Evolutionary conservation across 768 basidiomycete species (phyloP).

Genomic region (Termitomyces bulborhizus): DNA sequence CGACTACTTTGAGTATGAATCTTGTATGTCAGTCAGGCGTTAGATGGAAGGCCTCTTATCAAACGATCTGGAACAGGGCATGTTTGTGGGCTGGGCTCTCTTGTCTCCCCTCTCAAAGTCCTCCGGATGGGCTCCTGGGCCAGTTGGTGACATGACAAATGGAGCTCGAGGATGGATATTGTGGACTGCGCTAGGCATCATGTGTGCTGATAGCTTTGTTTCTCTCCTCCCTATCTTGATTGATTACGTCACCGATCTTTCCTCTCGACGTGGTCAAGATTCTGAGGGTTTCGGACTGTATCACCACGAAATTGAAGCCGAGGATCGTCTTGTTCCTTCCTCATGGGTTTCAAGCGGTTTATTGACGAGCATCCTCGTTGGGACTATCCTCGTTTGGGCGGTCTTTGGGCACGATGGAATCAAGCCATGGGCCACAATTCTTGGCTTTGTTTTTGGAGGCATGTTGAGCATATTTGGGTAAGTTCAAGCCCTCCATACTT

Average conservation of each 20-base stretch:
- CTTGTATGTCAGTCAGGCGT: slow-evolving; percentile 39
- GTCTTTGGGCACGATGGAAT: slow-evolving; percentile 92
- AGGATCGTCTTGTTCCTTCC: slow-evolving; percentile 75
- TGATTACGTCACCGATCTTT: slow-evolving; percentile 39
- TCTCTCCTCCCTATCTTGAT: slow-evolving; percentile 73
- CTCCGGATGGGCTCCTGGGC: slow-evolving; percentile 89
- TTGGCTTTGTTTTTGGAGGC: slow-evolving; percentile 79
- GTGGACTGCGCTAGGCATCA: slow-evolving; percentile 94
- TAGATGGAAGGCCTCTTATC: slow-evolving; percentile 1
- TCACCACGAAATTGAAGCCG: slow-evolving; percentile 67
- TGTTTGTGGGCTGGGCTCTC: slow-evolving; percentile 95
- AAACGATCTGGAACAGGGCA: slow-evolving; percentile 51
- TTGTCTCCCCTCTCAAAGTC: slow-evolving; percentile 84
- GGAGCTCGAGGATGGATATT: slow-evolving; percentile 96
- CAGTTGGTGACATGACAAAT: slow-evolving; percentile 77
- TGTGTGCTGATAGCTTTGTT: slow-evolving; percentile 89
- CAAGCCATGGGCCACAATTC: slow-evolving; percentile 88
- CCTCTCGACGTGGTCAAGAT: slow-evolving; percentile 19
- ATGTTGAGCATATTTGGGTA: slow-evolving; percentile 86
- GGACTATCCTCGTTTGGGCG: slow-evolving; percentile 77
- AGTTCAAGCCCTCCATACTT: slow-evolving; percentile 16
- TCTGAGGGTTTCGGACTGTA: slow-evolving; percentile 18
- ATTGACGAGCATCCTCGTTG: slow-evolving; percentile 50
- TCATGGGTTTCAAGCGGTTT: slow-evolving; percentile 75
- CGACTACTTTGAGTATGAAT: slow-evolving; percentile 92